Conservation (phyloP, 2,329 filamentous ascomycete species). For the Aspergillus sp. region DNA sequence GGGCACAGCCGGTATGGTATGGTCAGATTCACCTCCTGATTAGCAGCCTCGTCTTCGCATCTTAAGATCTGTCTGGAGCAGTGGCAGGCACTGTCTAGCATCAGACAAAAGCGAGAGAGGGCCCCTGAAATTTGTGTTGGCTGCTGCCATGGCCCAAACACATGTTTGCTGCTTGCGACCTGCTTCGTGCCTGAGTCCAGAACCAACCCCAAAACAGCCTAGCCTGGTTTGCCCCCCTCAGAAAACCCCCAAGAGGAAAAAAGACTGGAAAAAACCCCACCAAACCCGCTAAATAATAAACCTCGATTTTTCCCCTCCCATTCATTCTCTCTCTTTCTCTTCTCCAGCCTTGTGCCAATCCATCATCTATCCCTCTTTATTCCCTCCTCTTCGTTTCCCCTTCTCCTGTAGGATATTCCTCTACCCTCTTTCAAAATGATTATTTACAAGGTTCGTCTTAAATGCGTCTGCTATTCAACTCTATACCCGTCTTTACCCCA, state of each 20-base stretch:
- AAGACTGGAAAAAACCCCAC: slow-evolving; percentile 20
- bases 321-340: slow-evolving; percentile 29
- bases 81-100: background rate
- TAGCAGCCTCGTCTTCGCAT: background rate
- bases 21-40: background rate
- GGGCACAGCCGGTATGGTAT: background rate
- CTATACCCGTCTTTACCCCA: slow-evolving; percentile 4
- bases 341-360: slow-evolving; percentile 26
- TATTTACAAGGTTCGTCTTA: slow-evolving; percentile 64
- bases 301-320: slow-evolving; percentile 29
- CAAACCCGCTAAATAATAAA: slow-evolving; percentile 27
- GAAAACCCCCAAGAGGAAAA: slow-evolving; percentile 7
- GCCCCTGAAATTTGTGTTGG: background rate
- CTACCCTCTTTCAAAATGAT: slow-evolving; percentile 62
- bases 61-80: background rate
- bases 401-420: slow-evolving; percentile 18
- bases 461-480: background rate
- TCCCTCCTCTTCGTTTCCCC: slow-evolving; percentile 23
- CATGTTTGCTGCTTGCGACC: background rate
- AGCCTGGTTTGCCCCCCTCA: background rate
- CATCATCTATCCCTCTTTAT: slow-evolving; percentile 18
- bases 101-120: background rate
- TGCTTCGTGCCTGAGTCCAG: slow-evolving; percentile 10
- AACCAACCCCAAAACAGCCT: slow-evolving; percentile 4
- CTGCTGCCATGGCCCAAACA: background rate